A percentile compares a stretch with the other conserved stretches of the same genome.
These are phyloP conservation scores for Globisporangium takayamanum DNA, from an alignment of 352 stramenopile species.

Conservation along the genomic window DNA sequence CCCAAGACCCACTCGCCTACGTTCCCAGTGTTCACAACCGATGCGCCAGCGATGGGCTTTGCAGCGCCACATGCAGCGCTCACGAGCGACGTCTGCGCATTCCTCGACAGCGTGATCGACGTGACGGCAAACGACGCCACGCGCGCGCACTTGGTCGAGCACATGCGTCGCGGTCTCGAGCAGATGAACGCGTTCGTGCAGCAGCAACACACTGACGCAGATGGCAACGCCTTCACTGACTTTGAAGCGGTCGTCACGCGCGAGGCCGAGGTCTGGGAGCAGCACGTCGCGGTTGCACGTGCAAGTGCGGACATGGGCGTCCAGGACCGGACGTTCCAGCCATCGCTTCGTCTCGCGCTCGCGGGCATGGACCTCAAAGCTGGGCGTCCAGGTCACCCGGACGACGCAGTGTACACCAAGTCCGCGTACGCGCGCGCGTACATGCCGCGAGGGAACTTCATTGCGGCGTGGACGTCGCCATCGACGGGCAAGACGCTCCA, in stretches of 20 bases:
- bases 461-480: conserved; percentile 34
- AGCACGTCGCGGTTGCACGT: conserved; percentile 31
- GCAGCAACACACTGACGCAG: conserved; percentile 21
- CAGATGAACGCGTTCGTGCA: conserved; percentile 53
- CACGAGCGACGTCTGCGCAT: conserved; percentile 23
- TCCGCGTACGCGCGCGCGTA: conserved; percentile 57
- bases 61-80: conserved; percentile 32
- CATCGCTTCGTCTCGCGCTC: conserved; percentile 26
- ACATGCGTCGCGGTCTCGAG: conserved; percentile 39
- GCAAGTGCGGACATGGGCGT: conserved; percentile 33
- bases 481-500: conserved; percentile 8
- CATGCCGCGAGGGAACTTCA: conserved; percentile 71
- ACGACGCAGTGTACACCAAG: conserved; percentile 66
- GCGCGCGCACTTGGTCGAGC: conserved; percentile 19
- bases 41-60: conserved; percentile 20
- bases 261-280: conserved; percentile 34
- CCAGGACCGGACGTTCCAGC: conserved; percentile 30
- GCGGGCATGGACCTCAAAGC: conserved; percentile 57
- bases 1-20: neutral
- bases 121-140: conserved; percentile 4
- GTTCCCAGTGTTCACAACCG: neutral
- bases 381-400: conserved; percentile 46
- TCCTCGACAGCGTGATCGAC: conserved; percentile 29
- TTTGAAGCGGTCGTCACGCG: conserved; percentile 32
- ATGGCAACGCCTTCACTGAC: conserved; percentile 5